Conservation (phyloP, 495 filamentous ascomycete genomes). For the Neurospora tetraspora region DNA sequence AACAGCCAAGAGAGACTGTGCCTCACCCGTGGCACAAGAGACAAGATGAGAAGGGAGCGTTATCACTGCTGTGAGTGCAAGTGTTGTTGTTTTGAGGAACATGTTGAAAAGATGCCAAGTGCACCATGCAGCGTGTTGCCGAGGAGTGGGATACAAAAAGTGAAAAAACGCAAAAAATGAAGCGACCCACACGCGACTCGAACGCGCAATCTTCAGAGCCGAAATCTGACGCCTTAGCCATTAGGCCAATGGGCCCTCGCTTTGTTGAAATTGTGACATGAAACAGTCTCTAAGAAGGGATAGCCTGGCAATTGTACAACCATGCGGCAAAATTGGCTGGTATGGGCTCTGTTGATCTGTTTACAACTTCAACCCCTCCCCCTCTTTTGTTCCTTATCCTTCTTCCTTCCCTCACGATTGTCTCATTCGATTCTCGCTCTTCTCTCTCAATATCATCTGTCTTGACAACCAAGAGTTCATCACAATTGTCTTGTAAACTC, state of each 20-base stretch:
- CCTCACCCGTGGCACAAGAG: neutral
- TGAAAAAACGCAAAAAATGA: neutral
- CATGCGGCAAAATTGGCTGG: neutral
- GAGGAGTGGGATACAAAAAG: neutral
- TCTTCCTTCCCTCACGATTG: neutral
- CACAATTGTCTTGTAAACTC: neutral
- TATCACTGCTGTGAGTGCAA: too few species aligned
- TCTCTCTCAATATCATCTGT: neutral
- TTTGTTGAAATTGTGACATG: neutral
- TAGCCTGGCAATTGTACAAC: neutral
- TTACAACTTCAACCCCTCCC: neutral
- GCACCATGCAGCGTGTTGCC: neutral
- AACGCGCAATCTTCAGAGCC: conserved; percentile 27
- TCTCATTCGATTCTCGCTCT: neutral
- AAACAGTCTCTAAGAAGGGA: neutral
- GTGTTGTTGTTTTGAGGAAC: neutral
- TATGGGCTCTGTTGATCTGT: neutral
- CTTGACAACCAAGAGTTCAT: neutral
- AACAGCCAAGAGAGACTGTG: neutral
- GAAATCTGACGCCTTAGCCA: conserved; percentile 11
- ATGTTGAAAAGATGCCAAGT: neutral
- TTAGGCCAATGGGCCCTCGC: conserved; percentile 17
- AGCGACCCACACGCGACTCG: conserved; percentile 22
- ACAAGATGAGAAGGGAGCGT: neutral
- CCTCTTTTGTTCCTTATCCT: neutral